Evolutionary conservation across 768 basidiomycete genomes (phyloP).

Genomic region (Tulasnella sp.): DNA sequence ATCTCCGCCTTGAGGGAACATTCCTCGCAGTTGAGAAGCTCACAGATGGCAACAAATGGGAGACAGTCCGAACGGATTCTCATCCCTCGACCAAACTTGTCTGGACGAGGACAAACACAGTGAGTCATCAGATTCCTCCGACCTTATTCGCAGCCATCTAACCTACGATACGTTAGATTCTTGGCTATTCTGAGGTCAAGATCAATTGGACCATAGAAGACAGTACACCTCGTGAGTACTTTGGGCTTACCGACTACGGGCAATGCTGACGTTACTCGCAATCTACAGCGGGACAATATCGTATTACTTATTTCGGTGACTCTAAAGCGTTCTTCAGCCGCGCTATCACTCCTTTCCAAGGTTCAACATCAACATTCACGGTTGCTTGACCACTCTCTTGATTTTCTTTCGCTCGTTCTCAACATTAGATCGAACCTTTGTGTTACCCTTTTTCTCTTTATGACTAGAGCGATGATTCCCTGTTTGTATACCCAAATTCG

Average conservation of each 20-base stretch:
- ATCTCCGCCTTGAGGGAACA: constrained; percentile 57
- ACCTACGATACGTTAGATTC: constrained; percentile 28
- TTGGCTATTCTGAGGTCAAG: constrained; percentile 51
- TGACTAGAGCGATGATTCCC: no score
- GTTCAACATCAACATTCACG: constrained; percentile 48
- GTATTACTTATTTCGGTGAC: constrained; percentile 59
- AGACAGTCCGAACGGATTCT: constrained; percentile 52
- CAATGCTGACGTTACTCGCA: background rate
- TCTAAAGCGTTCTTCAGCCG: constrained; percentile 52
- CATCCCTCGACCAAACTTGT: constrained; percentile 61
- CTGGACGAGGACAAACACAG: constrained; percentile 43
- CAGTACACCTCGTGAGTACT: constrained; percentile 21
- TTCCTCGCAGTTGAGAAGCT: constrained; percentile 55
- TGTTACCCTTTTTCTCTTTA: no score
- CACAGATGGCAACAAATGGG: constrained; percentile 37
- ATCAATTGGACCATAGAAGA: constrained; percentile 58
- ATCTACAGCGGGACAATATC: constrained; percentile 50
- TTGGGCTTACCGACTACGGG: background rate
- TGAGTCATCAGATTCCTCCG: background rate
- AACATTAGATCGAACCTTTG: no score
- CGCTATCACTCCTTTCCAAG: constrained; percentile 47
- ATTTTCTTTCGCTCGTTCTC: background rate
- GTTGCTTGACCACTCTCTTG: constrained; percentile 29
- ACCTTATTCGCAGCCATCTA: background rate
- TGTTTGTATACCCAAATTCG: no score